phyloP scores from a whole-genome alignment of 768 basidiomycete species.

The Collybiopsis luxurians region DNA sequence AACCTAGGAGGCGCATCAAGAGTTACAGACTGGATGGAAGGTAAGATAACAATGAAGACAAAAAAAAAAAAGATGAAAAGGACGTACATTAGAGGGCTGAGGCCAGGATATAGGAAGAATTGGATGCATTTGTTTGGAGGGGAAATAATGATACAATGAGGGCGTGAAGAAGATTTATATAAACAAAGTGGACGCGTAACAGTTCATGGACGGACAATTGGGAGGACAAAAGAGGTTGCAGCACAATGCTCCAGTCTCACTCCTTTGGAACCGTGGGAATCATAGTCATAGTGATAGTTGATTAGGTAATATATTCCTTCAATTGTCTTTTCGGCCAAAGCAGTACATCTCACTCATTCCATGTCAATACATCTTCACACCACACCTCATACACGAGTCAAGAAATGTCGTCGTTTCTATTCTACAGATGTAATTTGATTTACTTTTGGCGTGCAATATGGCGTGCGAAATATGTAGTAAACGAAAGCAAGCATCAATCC shows the following conservation, averaged over 20 bases:
- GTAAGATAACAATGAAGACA: neutral
- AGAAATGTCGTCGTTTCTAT: too few relatives aligned
- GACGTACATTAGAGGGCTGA: slow-evolving; percentile 21
- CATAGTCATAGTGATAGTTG: too few relatives aligned
- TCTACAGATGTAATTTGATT: slow-evolving; percentile 1
- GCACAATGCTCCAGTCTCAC: too few relatives aligned
- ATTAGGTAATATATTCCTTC: too few relatives aligned
- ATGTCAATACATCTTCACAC: too few relatives aligned
- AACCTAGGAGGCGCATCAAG: slow-evolving; percentile 8
- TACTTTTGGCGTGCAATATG: neutral
- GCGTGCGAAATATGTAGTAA: neutral
- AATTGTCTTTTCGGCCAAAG: too few relatives aligned
- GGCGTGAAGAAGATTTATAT: neutral
- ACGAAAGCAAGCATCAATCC: slow-evolving; percentile 3
- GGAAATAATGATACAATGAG: slow-evolving; percentile 14
- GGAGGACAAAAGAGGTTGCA: neutral
- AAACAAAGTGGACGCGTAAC: neutral
- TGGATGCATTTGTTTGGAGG: slow-evolving; percentile 26
- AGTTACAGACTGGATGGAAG: slow-evolving; percentile 7
- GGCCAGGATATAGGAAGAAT: slow-evolving; percentile 23
- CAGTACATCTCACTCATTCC: too few relatives aligned
- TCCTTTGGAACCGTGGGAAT: too few relatives aligned
- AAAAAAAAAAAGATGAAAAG: neutral
- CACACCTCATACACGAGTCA: too few relatives aligned
- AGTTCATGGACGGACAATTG: neutral